These are phyloP conservation scores for Leucosporidium scottii DNA, from an alignment of 768 basidiomycete genomes.

Conservation along the genomic window DNA sequence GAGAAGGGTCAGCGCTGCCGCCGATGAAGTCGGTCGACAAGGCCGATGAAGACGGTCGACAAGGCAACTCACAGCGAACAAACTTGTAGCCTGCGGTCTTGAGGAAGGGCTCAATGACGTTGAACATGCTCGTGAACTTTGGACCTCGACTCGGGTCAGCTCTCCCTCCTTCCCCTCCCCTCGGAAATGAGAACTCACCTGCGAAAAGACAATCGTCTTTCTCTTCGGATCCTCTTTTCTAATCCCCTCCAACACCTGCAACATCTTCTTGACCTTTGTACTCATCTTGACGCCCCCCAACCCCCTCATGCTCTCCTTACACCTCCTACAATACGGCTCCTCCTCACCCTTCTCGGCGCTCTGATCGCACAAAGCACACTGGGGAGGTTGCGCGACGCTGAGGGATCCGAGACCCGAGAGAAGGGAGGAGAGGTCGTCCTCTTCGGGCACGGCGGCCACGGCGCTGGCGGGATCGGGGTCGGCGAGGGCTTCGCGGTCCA, in stretches of 20 bases:
- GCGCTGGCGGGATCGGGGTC: conserved; percentile 40
- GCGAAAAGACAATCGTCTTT: conserved; percentile 95
- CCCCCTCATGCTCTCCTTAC: conserved; percentile 50
- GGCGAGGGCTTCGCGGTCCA: conserved; percentile 51
- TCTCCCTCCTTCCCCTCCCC: background rate
- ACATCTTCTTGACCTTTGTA: conserved; percentile 75
- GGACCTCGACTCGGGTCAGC: background rate
- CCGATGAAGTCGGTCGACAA: no score
- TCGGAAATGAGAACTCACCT: conserved; percentile 6
- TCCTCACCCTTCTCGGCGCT: background rate
- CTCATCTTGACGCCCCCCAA: conserved; percentile 48
- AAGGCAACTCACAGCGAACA: conserved; percentile 74
- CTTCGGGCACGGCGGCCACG: conserved; percentile 48
- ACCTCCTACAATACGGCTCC: conserved; percentile 53
- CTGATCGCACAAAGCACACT: conserved; percentile 16
- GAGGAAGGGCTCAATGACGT: conserved; percentile 80
- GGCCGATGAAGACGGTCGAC: no score
- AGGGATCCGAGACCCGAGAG: conserved; percentile 64
- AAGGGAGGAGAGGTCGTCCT: conserved; percentile 60
- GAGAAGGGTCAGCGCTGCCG: no score
- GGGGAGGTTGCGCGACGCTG: conserved; percentile 47
- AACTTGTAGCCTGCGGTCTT: conserved; percentile 58
- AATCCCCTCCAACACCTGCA: conserved; percentile 63
- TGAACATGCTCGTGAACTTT: conserved; percentile 63
- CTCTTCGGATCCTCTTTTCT: conserved; percentile 51